Conservation (phyloP, 805 yeast species). For the Hanseniaspora thailandica region DNA sequence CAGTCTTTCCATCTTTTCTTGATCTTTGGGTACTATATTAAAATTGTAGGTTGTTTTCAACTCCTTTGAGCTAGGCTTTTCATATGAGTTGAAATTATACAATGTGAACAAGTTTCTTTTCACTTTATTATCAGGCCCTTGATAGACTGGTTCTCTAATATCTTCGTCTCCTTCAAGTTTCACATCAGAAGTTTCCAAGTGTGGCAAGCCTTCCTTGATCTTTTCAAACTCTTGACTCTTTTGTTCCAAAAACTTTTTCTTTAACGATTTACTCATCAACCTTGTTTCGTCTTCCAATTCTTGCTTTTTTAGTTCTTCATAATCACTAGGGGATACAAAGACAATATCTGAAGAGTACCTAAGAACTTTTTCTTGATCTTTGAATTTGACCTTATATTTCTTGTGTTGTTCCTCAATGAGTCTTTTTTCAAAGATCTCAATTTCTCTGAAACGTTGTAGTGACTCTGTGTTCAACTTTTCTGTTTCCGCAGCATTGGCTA, state of each 20-base stretch:
- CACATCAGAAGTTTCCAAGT: conserved; percentile 15
- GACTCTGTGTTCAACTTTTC: conserved; percentile 67
- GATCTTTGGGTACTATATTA: neutral
- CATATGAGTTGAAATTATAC: conserved; percentile 17
- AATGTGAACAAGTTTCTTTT: conserved; percentile 45
- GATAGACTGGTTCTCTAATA: conserved; percentile 30
- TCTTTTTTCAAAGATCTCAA: conserved; percentile 69
- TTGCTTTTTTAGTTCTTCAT: conserved; percentile 35
- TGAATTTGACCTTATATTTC: conserved; percentile 51
- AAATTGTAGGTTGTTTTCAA: neutral
- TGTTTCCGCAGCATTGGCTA: conserved; percentile 75
- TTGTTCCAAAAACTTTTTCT: conserved; percentile 12
- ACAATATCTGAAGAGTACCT: conserved; percentile 2
- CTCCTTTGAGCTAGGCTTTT: neutral
- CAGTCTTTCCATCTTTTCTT: conserved; percentile 16
- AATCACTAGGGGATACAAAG: conserved; percentile 2
- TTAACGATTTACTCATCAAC: conserved; percentile 25
- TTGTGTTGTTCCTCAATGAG: conserved; percentile 61
- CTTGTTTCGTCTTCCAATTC: conserved; percentile 26
- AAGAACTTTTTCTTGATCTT: conserved; percentile 32
- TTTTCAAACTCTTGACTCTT: neutral
- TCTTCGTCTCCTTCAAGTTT: conserved; percentile 16
- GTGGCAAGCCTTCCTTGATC: neutral
- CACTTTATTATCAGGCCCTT: conserved; percentile 61
- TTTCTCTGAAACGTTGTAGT: conserved; percentile 66